Evolutionary conservation across 2,329 filamentous ascomycete species (phyloP).

Genomic region (Penicillium sp.): DNA sequence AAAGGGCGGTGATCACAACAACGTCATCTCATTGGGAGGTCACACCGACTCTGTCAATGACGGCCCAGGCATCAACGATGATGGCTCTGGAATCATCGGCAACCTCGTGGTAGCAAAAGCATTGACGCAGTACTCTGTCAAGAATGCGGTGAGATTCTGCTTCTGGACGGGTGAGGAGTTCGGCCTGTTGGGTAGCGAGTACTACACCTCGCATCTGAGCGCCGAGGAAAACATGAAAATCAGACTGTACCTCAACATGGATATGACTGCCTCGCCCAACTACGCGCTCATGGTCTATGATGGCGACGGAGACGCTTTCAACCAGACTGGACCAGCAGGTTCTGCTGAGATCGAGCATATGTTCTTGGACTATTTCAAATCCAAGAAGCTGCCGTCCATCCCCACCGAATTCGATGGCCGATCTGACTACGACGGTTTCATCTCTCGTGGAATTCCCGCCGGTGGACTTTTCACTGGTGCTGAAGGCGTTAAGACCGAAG

Average conservation of each 20-base stretch:
- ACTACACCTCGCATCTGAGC: slow-evolving; percentile 55
- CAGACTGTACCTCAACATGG: slow-evolving; percentile 67
- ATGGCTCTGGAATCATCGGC: slow-evolving; percentile 66
- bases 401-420: slow-evolving; percentile 75
- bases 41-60: slow-evolving; percentile 61
- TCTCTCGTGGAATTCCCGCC: slow-evolving; percentile 67
- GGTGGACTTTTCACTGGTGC: slow-evolving; percentile 77
- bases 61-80: slow-evolving; percentile 73
- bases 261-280: slow-evolving; percentile 68
- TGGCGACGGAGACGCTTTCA: slow-evolving; percentile 45
- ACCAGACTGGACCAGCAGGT: slow-evolving; percentile 56
- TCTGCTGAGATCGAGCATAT: slow-evolving; percentile 67
- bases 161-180: slow-evolving; percentile 66
- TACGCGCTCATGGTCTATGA: slow-evolving; percentile 57
- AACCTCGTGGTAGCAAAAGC: slow-evolving; percentile 59
- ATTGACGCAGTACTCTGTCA: slow-evolving; percentile 69
- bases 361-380: slow-evolving; percentile 65
- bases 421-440: slow-evolving; percentile 77
- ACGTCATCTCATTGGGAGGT: slow-evolving; percentile 58
- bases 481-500: slow-evolving; percentile 69
- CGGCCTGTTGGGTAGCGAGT: slow-evolving; percentile 59
- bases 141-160: slow-evolving; percentile 65
- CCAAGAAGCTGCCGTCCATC: slow-evolving; percentile 62
- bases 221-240: slow-evolving; percentile 56
- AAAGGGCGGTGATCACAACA: slow-evolving; percentile 56